Percentiles rank a stretch among this genome's conserved stretches.
phyloP scores from a whole-genome alignment of 2,329 filamentous ascomycete genomes.

The Pestalotiopsis sp. region DNA sequence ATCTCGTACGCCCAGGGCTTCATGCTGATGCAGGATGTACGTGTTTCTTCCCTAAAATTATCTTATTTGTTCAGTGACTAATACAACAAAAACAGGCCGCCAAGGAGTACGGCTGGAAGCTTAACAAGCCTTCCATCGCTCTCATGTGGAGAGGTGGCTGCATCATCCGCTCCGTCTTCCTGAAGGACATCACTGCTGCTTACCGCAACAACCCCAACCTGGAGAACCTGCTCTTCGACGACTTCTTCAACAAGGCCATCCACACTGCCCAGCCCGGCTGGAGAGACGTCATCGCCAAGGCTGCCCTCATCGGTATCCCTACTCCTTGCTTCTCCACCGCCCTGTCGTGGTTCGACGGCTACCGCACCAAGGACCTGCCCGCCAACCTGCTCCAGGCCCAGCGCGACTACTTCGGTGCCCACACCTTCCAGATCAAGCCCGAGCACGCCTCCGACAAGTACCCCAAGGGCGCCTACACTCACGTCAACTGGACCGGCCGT shows the following conservation, averaged over 20 bases:
- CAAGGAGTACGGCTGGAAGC: constrained; percentile 96
- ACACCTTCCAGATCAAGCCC: constrained; percentile 89
- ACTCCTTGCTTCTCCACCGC: constrained; percentile 96
- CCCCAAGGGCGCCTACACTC: constrained; percentile 83
- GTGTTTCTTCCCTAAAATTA: constrained; percentile 31
- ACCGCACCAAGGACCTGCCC: constrained; percentile 94
- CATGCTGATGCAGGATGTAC: constrained; percentile 98
- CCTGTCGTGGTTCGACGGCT: constrained; percentile 97
- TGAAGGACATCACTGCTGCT: constrained; percentile 98
- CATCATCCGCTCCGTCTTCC: constrained; percentile 99
- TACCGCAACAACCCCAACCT: constrained; percentile 94
- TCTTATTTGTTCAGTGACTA: constrained; percentile 11
- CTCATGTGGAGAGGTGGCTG: constrained; percentile 99
- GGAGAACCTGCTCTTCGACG: constrained; percentile 97
- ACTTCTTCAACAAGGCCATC: constrained; percentile 99
- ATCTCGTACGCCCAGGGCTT: constrained; percentile 99
- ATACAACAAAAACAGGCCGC: constrained; percentile 65
- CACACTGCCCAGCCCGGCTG: constrained; percentile 92
- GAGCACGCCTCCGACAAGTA: constrained; percentile 78
- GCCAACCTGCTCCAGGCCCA: constrained; percentile 98
- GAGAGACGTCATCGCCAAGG: constrained; percentile 90
- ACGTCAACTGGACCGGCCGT: constrained; percentile 99
- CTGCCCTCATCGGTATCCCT: constrained; percentile 91
- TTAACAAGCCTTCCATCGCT: constrained; percentile 99
- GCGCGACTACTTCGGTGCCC: constrained; percentile 98